Conservation (phyloP, 352 stramenopile genomes). For the Pelagophyceae sp. region DNA sequence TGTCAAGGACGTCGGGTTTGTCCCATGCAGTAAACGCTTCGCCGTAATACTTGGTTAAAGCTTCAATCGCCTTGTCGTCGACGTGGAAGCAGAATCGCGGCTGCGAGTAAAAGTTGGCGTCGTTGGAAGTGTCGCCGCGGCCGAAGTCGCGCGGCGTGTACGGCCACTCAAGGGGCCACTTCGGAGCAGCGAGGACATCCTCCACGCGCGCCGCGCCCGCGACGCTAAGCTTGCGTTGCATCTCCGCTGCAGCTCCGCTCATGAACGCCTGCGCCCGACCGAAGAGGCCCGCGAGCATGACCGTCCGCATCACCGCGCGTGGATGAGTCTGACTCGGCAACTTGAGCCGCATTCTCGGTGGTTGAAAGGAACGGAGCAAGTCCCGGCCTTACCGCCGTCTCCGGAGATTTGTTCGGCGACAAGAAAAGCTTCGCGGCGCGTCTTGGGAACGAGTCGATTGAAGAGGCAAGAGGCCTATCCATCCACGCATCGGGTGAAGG, state of each 20-base stretch:
- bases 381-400: not conserved
- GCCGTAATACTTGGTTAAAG: conserved; percentile 59
- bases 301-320: not conserved
- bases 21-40: conserved; percentile 38
- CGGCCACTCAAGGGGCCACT: conserved; percentile 50
- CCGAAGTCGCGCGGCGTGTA: conserved; percentile 56
- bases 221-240: not conserved
- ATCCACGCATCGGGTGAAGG: not conserved
- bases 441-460: not conserved
- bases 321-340: not conserved
- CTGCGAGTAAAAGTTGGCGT: conserved; percentile 58
- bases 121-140: conserved; percentile 55
- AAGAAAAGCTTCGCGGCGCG: not conserved
- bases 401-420: not conserved
- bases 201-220: not conserved
- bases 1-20: conserved; percentile 57
- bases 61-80: conserved; percentile 57
- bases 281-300: not conserved
- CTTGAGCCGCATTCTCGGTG: not conserved
- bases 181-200: conserved; percentile 37
- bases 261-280: not conserved
- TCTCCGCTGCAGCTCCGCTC: too few relatives aligned
- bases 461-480: not conserved
- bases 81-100: conserved; percentile 64
- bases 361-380: not conserved